Conservation (phyloP, 805 yeast genomes). For the Starmera amethionina region DNA sequence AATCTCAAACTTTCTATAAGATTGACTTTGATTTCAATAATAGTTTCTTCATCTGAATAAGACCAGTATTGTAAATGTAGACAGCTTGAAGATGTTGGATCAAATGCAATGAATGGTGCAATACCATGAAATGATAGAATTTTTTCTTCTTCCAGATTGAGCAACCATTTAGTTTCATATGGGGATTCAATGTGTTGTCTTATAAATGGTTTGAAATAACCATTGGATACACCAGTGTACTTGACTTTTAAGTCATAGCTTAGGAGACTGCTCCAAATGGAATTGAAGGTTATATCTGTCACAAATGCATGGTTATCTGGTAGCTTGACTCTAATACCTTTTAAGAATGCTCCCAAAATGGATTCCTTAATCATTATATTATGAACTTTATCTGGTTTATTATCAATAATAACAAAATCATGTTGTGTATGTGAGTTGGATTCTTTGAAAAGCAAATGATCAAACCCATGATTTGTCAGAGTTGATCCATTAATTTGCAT, state of each 20-base stretch:
- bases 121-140: slow-evolving; percentile 45
- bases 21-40: slow-evolving; percentile 7
- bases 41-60: slow-evolving; percentile 19
- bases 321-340: slow-evolving; percentile 22
- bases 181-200: slow-evolving; percentile 60
- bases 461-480: slow-evolving; percentile 34
- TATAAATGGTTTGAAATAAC: slow-evolving; percentile 47
- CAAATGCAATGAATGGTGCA: slow-evolving; percentile 60
- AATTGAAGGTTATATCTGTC: slow-evolving; percentile 38
- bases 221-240: slow-evolving; percentile 3
- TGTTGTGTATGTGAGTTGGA: background rate
- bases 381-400: slow-evolving; percentile 18
- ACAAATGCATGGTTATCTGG: slow-evolving; percentile 35
- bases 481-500: slow-evolving; percentile 30
- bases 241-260: slow-evolving; percentile 33
- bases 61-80: slow-evolving; percentile 40
- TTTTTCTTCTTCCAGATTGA: slow-evolving; percentile 34
- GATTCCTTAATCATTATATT: slow-evolving; percentile 16
- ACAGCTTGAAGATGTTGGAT: slow-evolving; percentile 8
- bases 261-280: slow-evolving; percentile 53
- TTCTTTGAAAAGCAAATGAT: too few relatives aligned
- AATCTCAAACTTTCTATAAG: slow-evolving; percentile 51
- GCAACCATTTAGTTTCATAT: slow-evolving; percentile 73
- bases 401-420: slow-evolving; percentile 27
- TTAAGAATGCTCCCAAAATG: slow-evolving; percentile 6